phyloP scores from a whole-genome alignment of 2,329 filamentous ascomycete genomes.

The Cyphellophora europaea region DNA sequence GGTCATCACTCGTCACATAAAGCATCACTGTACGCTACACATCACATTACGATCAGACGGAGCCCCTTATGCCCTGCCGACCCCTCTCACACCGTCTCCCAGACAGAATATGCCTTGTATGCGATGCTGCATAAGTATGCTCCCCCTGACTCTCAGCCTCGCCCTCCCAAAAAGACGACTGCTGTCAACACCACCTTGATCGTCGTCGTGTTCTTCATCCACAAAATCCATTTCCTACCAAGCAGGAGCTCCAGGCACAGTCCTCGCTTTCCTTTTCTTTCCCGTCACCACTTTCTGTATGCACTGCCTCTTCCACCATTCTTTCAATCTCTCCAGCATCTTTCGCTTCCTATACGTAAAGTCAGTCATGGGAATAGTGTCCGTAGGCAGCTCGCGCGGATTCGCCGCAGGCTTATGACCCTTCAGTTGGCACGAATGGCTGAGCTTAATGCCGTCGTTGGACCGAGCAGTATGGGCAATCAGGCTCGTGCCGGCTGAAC shows the following conservation, averaged over 20 bases:
- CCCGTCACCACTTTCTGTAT: constrained; percentile 9
- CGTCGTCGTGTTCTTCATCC: too few species aligned
- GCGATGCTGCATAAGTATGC: too few species aligned
- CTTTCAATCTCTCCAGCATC: constrained; percentile 15
- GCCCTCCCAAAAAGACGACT: too few species aligned
- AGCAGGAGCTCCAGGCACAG: not conserved
- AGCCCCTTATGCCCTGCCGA: too few species aligned
- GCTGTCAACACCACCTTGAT: too few species aligned
- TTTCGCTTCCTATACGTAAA: constrained; percentile 19
- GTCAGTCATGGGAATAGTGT: constrained; percentile 16
- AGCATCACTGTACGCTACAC: too few species aligned
- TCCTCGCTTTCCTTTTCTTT: constrained; percentile 9
- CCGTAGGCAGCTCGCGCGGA: constrained; percentile 4
- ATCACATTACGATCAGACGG: too few species aligned
- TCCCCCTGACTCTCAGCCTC: too few species aligned
- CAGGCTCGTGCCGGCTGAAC: constrained; percentile 5
- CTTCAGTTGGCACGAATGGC: constrained; percentile 8
- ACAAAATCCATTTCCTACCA: not conserved
- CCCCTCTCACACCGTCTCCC: too few species aligned
- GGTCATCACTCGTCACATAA: too few species aligned
- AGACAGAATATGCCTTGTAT: too few species aligned
- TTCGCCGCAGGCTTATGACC: constrained; percentile 9
- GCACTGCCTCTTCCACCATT: constrained; percentile 17
- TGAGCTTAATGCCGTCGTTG: constrained; percentile 2
- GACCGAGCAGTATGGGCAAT: constrained; percentile 6